phyloP scores from a whole-genome alignment of 345 rosid species.

The Lagerstroemia speciosa region DNA sequence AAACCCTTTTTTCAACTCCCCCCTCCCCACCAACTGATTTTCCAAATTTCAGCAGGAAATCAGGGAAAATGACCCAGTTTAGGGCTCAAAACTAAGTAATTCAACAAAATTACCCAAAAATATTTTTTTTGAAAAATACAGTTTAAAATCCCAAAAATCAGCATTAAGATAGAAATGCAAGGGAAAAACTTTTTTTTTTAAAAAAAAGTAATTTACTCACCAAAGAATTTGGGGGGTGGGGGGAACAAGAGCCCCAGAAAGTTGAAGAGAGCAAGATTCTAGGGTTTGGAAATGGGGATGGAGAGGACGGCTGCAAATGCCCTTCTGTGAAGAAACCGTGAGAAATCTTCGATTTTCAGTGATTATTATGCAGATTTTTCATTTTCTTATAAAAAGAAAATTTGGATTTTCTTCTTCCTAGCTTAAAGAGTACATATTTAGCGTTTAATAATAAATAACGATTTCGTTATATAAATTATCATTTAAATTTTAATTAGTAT shows the following conservation, averaged over 20 bases:
- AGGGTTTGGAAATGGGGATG: slow-evolving; percentile 10
- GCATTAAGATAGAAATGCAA: not conserved
- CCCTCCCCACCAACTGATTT: not conserved
- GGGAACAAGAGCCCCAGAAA: not conserved
- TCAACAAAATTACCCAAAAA: slow-evolving; percentile 3
- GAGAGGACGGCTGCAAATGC: not conserved
- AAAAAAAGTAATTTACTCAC: not conserved
- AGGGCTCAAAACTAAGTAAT: slow-evolving; percentile 9
- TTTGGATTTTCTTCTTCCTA: slow-evolving; percentile 1
- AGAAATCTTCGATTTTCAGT: slow-evolving; percentile 2
- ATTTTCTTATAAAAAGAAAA: not conserved
- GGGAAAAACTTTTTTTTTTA: not conserved
- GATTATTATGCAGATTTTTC: not conserved
- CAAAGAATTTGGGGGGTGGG: not conserved
- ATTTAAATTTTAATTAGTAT: too few species aligned
- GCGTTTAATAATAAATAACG: too few species aligned
- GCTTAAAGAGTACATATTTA: not conserved
- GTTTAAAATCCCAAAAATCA: slow-evolving; percentile 12
- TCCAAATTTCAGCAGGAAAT: slow-evolving; percentile 6
- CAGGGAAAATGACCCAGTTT: not conserved
- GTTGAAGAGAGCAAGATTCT: slow-evolving; percentile 5
- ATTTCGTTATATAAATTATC: too few species aligned
- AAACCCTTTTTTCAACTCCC: not conserved
- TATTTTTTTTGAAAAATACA: slow-evolving; percentile 5
- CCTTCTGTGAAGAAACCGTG: not conserved